Evolutionary conservation across 371 early-diverging fungal species (phyloP).

Genomic region (Mucor ambiguus): DNA sequence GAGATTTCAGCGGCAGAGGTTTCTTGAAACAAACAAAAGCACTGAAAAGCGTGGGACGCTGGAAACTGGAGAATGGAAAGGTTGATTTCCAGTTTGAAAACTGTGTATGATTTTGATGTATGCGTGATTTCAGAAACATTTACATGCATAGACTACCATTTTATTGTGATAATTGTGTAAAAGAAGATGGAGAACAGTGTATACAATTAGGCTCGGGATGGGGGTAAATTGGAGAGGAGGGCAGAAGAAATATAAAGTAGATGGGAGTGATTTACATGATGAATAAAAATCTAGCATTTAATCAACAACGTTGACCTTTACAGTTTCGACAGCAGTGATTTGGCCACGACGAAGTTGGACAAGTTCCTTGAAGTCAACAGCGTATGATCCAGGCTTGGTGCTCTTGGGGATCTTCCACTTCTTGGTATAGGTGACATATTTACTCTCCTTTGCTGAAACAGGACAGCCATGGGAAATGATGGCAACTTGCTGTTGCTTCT

Average conservation of each 20-base stretch:
- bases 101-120: background rate
- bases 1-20: background rate
- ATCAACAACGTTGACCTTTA: conserved; percentile 43
- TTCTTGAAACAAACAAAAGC: background rate
- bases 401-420: conserved; percentile 56
- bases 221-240: background rate
- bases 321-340: conserved; percentile 42
- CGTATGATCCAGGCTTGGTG: conserved; percentile 59
- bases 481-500: conserved; percentile 10
- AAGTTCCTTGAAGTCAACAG: conserved; percentile 43
- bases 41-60: background rate
- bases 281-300: conserved; percentile 12
- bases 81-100: background rate
- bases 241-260: background rate
- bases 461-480: conserved; percentile 33
- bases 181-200: background rate
- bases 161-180: conserved; percentile 1
- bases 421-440: conserved; percentile 43
- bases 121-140: background rate
- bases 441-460: conserved; percentile 31
- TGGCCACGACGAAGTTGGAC: conserved; percentile 42
- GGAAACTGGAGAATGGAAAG: background rate
- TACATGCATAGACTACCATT: background rate
- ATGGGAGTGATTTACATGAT: background rate
- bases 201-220: background rate